Evolutionary conservation across 169 alveolate species (phyloP).

Genomic region (Plasmodium ovale): DNA sequence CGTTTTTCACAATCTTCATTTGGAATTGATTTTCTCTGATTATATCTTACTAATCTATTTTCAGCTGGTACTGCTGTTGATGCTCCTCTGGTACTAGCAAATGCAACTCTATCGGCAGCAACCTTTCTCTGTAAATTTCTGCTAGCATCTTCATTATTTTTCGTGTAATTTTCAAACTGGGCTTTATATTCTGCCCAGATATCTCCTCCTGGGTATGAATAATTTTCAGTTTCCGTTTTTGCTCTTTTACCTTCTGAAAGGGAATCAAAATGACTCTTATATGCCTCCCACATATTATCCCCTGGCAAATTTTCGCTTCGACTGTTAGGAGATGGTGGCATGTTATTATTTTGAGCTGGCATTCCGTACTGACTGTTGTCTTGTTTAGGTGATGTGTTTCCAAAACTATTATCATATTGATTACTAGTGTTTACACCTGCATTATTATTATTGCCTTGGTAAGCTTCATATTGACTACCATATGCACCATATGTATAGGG

Average conservation of each 20-base stretch:
- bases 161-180: neutral
- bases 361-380: no score
- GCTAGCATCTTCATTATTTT: neutral
- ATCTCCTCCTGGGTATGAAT: neutral
- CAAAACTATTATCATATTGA: no score
- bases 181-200: neutral
- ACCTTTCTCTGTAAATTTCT: neutral
- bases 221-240: neutral
- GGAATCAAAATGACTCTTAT: neutral
- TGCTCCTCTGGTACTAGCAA: no score
- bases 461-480: neutral
- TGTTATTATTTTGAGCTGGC: no score
- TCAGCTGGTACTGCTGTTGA: neutral
- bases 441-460: neutral
- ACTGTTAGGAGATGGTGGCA: neutral
- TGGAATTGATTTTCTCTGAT: neutral
- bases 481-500: neutral
- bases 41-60: neutral
- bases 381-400: no score
- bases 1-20: constrained; percentile 23
- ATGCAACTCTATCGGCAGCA: neutral
- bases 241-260: neutral
- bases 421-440: no score
- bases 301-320: neutral
- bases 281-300: neutral